Conservation (phyloP, 1,139 yeast species). For the Sugiyamaella grinbergsii region DNA sequence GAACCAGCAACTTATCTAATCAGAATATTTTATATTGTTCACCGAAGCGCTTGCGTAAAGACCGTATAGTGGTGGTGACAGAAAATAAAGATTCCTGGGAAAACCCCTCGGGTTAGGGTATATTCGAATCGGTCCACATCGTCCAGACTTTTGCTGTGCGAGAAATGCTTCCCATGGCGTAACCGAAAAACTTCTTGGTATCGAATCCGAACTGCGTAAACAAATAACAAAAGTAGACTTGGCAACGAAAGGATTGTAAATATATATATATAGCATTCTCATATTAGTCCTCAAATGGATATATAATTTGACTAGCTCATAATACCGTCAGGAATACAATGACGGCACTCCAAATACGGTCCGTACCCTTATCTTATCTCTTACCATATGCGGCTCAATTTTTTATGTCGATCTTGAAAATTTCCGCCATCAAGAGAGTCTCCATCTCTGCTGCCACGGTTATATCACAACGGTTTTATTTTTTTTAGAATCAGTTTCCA, state of each 20-base stretch:
- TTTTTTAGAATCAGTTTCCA: neutral
- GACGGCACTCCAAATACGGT: too few relatives aligned
- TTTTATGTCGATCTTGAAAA: slow-evolving; percentile 10
- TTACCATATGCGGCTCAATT: neutral
- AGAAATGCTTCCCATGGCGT: neutral
- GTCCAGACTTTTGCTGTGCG: neutral
- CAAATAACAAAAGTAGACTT: neutral
- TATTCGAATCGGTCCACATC: neutral
- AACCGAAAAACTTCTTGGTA: neutral
- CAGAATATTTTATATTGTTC: too few relatives aligned
- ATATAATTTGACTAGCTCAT: neutral
- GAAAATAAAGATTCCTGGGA: too few relatives aligned
- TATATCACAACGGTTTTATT: too few relatives aligned
- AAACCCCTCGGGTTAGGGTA: slow-evolving; percentile 12
- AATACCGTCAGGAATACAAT: too few relatives aligned
- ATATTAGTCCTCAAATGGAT: neutral
- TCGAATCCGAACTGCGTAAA: slow-evolving; percentile 9
- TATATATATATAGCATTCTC: neutral
- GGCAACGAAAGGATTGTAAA: neutral
- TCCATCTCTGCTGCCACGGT: too few relatives aligned
- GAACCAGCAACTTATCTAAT: too few relatives aligned
- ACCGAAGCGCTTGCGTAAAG: too few relatives aligned
- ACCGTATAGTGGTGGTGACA: too few relatives aligned
- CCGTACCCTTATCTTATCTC: slow-evolving; percentile 11
- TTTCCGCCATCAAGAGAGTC: slow-evolving; percentile 2